A percentile compares a stretch with the other conserved stretches of the same genome.
These are phyloP conservation scores for Cadophora gregata DNA, from an alignment of 2,329 filamentous ascomycete genomes.

Conservation along the genomic window DNA sequence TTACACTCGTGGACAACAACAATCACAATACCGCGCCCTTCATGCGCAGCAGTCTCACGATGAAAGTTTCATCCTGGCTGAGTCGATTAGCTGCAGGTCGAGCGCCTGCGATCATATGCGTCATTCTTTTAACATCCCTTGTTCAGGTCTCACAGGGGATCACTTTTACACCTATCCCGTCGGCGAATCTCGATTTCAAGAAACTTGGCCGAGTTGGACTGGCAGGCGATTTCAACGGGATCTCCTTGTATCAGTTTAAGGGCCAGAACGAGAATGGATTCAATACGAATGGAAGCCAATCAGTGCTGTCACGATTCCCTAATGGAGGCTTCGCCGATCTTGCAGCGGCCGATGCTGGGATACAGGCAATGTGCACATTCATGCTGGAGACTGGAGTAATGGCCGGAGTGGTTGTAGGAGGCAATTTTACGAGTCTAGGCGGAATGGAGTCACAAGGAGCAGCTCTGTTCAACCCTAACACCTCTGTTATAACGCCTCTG, in stretches of 20 bases:
- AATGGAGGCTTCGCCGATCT: constrained; percentile 83
- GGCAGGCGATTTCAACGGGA: constrained; percentile 86
- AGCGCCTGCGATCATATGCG: constrained; percentile 49
- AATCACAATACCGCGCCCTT: constrained; percentile 26
- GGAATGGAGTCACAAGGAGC: constrained; percentile 77
- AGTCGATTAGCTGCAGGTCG: constrained; percentile 37
- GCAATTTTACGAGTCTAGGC: constrained; percentile 93
- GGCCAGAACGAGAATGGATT: constrained; percentile 75
- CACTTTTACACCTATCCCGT: constrained; percentile 66
- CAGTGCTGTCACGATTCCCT: constrained; percentile 80
- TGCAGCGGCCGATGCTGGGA: constrained; percentile 79
- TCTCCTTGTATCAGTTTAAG: constrained; percentile 86
- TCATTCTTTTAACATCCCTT: constrained; percentile 46
- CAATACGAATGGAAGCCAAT: constrained; percentile 78
- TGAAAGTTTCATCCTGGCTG: constrained; percentile 44
- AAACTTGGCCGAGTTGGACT: constrained; percentile 83
- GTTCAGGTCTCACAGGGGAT: constrained; percentile 55
- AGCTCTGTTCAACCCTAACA: constrained; percentile 80
- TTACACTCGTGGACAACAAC: constrained; percentile 24
- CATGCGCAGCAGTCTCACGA: constrained; percentile 36
- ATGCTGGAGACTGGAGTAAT: constrained; percentile 68
- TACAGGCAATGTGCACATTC: constrained; percentile 87
- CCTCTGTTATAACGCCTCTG: constrained; percentile 72
- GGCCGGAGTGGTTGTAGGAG: constrained; percentile 82
- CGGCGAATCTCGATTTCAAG: constrained; percentile 77